Conservation (phyloP, 345 rosid genomes). For the Odontarrhena argentea region DNA sequence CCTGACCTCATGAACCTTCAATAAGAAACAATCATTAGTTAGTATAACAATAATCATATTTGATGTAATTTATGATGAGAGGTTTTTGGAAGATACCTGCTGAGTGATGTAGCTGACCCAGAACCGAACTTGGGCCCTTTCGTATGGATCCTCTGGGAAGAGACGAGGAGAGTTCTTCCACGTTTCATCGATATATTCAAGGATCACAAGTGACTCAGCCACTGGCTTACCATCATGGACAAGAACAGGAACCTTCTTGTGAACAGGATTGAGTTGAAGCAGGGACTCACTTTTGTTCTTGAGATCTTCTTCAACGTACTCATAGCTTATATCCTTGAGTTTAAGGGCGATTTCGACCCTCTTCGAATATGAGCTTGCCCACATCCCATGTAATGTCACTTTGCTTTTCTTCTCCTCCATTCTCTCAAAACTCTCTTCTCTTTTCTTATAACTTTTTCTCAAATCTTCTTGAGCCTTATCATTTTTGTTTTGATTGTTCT, state of each 20-base stretch:
- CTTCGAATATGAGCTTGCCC: slow-evolving; percentile 38
- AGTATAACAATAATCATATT: background rate
- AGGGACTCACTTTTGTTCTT: slow-evolving; percentile 28
- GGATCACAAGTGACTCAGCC: slow-evolving; percentile 39
- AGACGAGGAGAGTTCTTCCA: slow-evolving; percentile 36
- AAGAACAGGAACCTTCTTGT: slow-evolving; percentile 42
- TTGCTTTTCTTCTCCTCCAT: slow-evolving; percentile 28
- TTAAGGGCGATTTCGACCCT: slow-evolving; percentile 41
- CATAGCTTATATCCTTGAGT: slow-evolving; percentile 33
- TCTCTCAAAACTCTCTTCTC: slow-evolving; percentile 1
- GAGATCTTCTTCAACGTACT: slow-evolving; percentile 51
- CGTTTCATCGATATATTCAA: slow-evolving; percentile 40
- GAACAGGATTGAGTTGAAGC: slow-evolving; percentile 38
- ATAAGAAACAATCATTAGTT: background rate
- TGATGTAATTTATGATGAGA: background rate
- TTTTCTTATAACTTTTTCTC: background rate
- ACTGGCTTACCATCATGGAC: slow-evolving; percentile 47
- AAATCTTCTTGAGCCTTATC: background rate
- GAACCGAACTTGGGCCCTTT: slow-evolving; percentile 40
- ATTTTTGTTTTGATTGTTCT: background rate
- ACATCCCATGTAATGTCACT: slow-evolving; percentile 44
- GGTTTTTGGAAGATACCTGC: slow-evolving; percentile 22
- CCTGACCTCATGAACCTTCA: slow-evolving; percentile 40
- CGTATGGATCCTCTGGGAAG: slow-evolving; percentile 41
- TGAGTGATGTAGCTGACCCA: slow-evolving; percentile 42